Conservation (phyloP, 208 protist species). For the Acanthamoeba lenticulata region DNA sequence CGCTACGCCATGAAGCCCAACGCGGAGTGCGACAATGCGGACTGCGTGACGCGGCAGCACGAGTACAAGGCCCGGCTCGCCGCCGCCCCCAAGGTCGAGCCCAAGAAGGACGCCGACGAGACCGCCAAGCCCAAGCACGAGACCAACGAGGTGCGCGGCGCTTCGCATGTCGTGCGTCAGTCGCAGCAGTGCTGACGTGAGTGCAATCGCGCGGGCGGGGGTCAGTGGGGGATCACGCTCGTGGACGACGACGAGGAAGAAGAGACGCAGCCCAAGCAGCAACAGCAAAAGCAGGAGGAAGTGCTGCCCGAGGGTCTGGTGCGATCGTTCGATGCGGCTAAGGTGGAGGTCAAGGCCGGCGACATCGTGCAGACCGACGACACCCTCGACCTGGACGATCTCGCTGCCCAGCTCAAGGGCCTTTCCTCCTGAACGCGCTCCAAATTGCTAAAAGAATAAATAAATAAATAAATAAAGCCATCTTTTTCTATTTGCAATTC, state of each 20-base stretch:
- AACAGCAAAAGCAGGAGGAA: background rate
- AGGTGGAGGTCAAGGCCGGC: conserved; percentile 1
- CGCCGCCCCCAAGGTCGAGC: background rate
- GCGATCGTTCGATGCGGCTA: background rate
- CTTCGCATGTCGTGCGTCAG: background rate
- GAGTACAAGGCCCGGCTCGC: conserved; percentile 33
- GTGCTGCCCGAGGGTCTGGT: background rate
- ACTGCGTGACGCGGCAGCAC: background rate
- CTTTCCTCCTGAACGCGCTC: background rate
- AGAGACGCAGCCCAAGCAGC: background rate
- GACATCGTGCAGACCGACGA: conserved; percentile 63
- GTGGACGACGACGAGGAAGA: conserved; percentile 52
- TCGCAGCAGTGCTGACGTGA: background rate
- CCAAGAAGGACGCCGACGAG: conserved; percentile 27
- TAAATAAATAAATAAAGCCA: background rate
- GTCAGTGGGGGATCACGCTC: conserved; percentile 44
- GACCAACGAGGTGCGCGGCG: background rate
- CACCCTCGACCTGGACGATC: conserved; percentile 22
- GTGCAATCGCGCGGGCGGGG: background rate
- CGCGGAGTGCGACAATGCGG: conserved; percentile 29
- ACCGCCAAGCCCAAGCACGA: conserved; percentile 20
- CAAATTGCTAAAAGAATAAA: no score
- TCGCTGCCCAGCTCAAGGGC: conserved; percentile 59
- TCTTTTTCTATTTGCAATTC: no score
- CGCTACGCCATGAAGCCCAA: conserved; percentile 93